Evolutionary conservation across 371 early-diverging fungal genomes (phyloP), one percentile per base, ranked within the genome.

Genomic region (Coemansia sp.): DNA sequence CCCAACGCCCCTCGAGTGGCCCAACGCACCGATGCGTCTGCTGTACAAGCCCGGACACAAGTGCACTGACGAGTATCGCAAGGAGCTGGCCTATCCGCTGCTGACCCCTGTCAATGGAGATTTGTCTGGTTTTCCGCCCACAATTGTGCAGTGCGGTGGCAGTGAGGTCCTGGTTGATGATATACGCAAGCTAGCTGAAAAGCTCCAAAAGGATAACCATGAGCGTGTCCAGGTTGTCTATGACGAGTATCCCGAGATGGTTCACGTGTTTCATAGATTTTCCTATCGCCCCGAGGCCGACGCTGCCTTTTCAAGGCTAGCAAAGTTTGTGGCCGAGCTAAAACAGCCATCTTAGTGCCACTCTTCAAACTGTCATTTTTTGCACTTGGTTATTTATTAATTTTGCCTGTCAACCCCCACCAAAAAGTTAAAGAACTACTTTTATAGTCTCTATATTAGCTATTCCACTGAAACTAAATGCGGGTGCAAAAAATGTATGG

Each of bases 141-240:
- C 74, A 4, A 63, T 85, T 32, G 79, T 86, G 32, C 85, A 85
- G 67, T 50, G 57, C 34, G 86, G 86, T 5, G 65, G 56, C 30
- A 63, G 65, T 4, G 87, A 87, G 58, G 53, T 82, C 8, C 57
- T 85, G n/a, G 57, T 84, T 16, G 85, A 87, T 59, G 86, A 85
- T 4, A 65, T 73, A n/a, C 56, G 65, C 39, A 9, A n/a, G 45
- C 36, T 73, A 1, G 49, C 32, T 16, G 38, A 48, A 0, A 59
- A 64, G 14, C 42, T 76, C 16, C 49, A 55, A 13, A 4, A 41
- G 10, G 53, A 57, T 26, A 63, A 68, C 34, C 59, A 45, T 1
- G 40, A 16, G 1, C 11, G 20, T 1, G 52, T 14, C 1, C 6
- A 41, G 5, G 50, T 67, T 1, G 36, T 63, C 5, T 58, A 43